These are phyloP conservation scores for Candida anutae DNA, from an alignment of 1,139 yeast species.

Conservation along the genomic window DNA sequence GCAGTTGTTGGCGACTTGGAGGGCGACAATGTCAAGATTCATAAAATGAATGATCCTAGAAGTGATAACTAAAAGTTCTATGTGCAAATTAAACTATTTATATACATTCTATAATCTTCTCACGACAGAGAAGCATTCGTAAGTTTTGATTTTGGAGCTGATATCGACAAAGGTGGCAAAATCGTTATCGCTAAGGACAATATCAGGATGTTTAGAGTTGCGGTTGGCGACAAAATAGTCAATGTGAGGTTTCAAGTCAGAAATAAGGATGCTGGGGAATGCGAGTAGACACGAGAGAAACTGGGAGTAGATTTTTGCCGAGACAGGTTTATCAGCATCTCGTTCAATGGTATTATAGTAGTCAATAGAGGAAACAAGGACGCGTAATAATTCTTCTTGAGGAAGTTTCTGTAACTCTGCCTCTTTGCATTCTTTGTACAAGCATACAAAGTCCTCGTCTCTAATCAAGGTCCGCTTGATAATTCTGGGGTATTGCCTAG, in stretches of 20 bases:
- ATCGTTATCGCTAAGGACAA: neutral
- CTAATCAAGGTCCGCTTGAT: slow-evolving; percentile 7
- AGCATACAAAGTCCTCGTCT: slow-evolving; percentile 13
- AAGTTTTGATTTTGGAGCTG: too few species aligned
- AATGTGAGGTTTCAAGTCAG: slow-evolving; percentile 2
- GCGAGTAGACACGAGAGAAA: slow-evolving; percentile 2
- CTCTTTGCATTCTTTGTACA: slow-evolving; percentile 8
- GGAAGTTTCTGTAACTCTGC: too few species aligned
- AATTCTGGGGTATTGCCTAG: slow-evolving; percentile 9
- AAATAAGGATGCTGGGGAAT: slow-evolving; percentile 2
- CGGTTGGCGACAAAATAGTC: neutral
- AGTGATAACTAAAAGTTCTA: slow-evolving; percentile 10
- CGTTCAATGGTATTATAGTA: too few species aligned
- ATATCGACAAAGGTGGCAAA: too few species aligned
- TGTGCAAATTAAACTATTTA: too few species aligned
- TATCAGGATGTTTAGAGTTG: neutral
- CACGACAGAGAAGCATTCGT: too few species aligned
- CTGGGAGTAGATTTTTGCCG: slow-evolving; percentile 3
- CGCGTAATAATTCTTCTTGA: too few species aligned
- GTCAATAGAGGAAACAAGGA: too few species aligned
- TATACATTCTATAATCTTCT: too few species aligned
- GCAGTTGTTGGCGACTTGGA: slow-evolving; percentile 66
- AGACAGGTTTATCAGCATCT: neutral
- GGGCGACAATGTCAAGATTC: slow-evolving; percentile 57
- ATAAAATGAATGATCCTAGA: slow-evolving; percentile 57